Evolutionary conservation across 2,329 filamentous ascomycete species (phyloP), one percentile per base, ranked within the genome.

Genomic region (Penicillium expansum): DNA sequence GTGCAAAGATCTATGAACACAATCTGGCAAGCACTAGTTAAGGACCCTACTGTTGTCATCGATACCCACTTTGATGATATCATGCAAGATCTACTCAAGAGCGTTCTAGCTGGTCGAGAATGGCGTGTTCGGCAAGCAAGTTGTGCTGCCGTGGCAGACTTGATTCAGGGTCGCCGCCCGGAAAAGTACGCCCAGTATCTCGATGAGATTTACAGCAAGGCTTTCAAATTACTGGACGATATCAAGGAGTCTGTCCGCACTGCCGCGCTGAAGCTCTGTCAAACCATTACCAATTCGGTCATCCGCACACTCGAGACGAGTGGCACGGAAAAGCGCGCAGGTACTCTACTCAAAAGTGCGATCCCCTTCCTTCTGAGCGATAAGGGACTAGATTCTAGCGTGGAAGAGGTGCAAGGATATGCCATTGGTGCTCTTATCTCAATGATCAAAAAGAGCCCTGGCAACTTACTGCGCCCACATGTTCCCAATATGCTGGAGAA

Each of bases 1-100:
- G 94, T 97, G 13, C 91, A 93, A 71, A 83, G 87, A 47, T 96
- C 93, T 0, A 99, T 99, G 94, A 92, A 96, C 56, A 91, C 95
- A 61, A 97, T 99, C 63, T 99, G 94, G 94, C 92, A 90, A 67
- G 88, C 93, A 0, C 78, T 99, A n/a, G 92, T 97, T 52, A 96
- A 95, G 69, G 92, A 97, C 65, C 84, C 91, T 1, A 86, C 85
- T 18, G 81, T 83, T 0, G 90, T 89, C 0, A 84, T 97, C 42
- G 87, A 94, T 62, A 79, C 82, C 18, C 83, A 97, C 73, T 97
- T 97, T 69, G 89, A 96, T 62, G 85, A 85, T 9, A 97, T 99
- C 66, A 88, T 99, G 79, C 81, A 87, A 10, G 94, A 99, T 70
- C 78, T 97, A 7, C 79, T 99, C 32, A 87, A 86, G 64, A 95